Evolutionary conservation across 495 filamentous ascomycete genomes (phyloP), one percentile per base, ranked within the genome.

Genomic region (Pyrenopolyporus hunteri): DNA sequence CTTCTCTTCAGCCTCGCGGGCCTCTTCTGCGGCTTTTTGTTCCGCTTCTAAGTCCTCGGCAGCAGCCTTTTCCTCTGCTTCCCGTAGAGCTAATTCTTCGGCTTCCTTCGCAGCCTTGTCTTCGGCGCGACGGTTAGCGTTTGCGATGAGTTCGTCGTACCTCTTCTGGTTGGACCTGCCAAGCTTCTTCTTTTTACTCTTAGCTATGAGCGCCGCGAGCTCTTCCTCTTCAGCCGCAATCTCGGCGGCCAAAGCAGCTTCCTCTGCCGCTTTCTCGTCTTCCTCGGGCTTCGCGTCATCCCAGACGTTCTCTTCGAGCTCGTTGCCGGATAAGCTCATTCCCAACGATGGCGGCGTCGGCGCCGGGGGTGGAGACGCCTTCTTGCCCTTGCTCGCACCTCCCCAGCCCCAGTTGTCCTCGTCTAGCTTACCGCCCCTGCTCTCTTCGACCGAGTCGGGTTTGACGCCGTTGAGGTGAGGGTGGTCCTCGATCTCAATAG

Each of bases 371-470:
- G 71, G 68, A 33, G 76, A 78, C 56, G 73, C 73, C 57, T 74
- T 70, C 60, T 78, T 79, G 31, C 69, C 72, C 52, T 74, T 76
- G 33, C 66, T 67, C 39, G 48, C 35, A 50, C 46, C 59, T 20
- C 73, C 70, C 69, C 74, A 73, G 7, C 59, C 69, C 77, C 74
- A 80, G 13, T 69, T 67, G 14, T 71, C 71, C 4, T 72, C 68
- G 37, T 78, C 74, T 23, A 63, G 64, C 31, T 75, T 74, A 14
- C 60, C 69, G 29, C 60, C 70, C 51, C 74, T 78, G 10, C 68
- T 67, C 59, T 80, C 75, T 63, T 78, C 76, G 19, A 78, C 73
- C 7, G 71, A 73, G 33, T 75, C 72, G 10, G 75, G 74, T 46
- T 76, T 69, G 19, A 75, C 59, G 17, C 66, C 60, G 8, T 73